These are phyloP conservation scores for Ophiostoma novo-ulmi DNA, from an alignment of 2,329 filamentous ascomycete genomes.

Conservation along the genomic window DNA sequence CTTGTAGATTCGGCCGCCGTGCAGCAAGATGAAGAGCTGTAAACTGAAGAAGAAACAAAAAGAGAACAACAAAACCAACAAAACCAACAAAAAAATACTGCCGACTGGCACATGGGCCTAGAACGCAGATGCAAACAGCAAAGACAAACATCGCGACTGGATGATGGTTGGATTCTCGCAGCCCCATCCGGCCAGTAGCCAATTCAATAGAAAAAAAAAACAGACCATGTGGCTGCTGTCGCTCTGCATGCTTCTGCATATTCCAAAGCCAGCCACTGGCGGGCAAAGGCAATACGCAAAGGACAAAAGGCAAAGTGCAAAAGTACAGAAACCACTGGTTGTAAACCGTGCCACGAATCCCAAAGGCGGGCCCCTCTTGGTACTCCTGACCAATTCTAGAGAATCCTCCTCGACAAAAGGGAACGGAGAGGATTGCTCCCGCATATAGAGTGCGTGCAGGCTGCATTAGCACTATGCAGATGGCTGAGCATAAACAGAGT, in stretches of 20 bases:
- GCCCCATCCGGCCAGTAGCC: too few relatives aligned
- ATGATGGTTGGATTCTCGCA: neutral
- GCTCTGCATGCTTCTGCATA: neutral
- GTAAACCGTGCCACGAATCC: slow-evolving; percentile 34
- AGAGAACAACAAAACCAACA: neutral
- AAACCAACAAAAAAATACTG: too few relatives aligned
- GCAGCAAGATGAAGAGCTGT: neutral
- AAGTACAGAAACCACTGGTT: slow-evolving; percentile 23
- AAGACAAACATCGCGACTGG: neutral
- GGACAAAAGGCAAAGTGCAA: neutral
- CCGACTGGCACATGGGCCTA: neutral
- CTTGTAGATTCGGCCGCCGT: too few relatives aligned
- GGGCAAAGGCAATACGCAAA: neutral
- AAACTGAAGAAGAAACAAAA: neutral
- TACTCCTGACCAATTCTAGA: neutral
- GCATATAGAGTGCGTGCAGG: neutral
- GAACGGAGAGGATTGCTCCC: neutral
- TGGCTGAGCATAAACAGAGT: neutral
- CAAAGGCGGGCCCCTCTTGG: slow-evolving; percentile 19
- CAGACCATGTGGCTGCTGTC: neutral
- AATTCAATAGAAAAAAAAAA: neutral
- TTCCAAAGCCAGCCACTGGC: neutral
- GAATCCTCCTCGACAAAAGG: neutral
- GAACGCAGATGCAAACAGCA: neutral
- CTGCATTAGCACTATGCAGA: neutral